These are phyloP conservation scores for Suhomyces prunicola DNA, from an alignment of 805 yeast genomes.

Conservation along the genomic window DNA sequence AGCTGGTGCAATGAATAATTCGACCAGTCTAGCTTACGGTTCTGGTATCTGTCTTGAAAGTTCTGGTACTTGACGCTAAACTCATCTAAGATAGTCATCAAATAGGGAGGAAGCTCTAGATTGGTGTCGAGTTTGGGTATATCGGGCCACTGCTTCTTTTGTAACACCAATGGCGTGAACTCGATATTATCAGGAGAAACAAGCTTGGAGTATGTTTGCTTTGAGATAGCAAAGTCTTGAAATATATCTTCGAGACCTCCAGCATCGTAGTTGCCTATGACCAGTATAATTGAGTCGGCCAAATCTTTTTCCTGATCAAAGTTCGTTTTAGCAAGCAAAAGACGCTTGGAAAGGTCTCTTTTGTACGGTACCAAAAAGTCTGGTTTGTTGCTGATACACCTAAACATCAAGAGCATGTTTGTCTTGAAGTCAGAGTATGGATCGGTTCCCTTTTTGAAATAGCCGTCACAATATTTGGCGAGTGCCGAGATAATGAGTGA, in stretches of 20 bases:
- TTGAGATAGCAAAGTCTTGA: constrained; percentile 27
- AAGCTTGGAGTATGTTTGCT: constrained; percentile 10
- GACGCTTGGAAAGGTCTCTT: constrained; percentile 35
- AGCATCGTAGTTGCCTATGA: constrained; percentile 31
- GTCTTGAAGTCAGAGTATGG: constrained; percentile 11
- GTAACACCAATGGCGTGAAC: constrained; percentile 32
- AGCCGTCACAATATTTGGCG: constrained; percentile 31
- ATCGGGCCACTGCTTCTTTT: constrained; percentile 40
- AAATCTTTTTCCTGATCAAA: constrained; percentile 19
- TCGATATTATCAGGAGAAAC: constrained; percentile 10
- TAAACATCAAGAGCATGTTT: constrained; percentile 27
- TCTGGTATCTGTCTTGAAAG: constrained; percentile 18
- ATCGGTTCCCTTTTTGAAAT: constrained; percentile 17
- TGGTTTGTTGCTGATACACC: constrained; percentile 30
- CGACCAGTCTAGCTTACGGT: constrained; percentile 40
- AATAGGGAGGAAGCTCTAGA: constrained; percentile 22
- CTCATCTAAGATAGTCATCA: constrained; percentile 15
- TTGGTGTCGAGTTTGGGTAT: constrained; percentile 23
- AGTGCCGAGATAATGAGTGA: constrained; percentile 18
- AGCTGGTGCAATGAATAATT: constrained; percentile 41
- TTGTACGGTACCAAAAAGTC: constrained; percentile 31
- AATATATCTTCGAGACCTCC: constrained; percentile 31
- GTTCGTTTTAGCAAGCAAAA: constrained; percentile 24
- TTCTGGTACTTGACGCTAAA: constrained; percentile 20
- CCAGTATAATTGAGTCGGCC: constrained; percentile 16